Evolutionary conservation across 139 green algal species (phyloP), one percentile per base, ranked within the genome.

Genomic region (Eudorina sp.): DNA sequence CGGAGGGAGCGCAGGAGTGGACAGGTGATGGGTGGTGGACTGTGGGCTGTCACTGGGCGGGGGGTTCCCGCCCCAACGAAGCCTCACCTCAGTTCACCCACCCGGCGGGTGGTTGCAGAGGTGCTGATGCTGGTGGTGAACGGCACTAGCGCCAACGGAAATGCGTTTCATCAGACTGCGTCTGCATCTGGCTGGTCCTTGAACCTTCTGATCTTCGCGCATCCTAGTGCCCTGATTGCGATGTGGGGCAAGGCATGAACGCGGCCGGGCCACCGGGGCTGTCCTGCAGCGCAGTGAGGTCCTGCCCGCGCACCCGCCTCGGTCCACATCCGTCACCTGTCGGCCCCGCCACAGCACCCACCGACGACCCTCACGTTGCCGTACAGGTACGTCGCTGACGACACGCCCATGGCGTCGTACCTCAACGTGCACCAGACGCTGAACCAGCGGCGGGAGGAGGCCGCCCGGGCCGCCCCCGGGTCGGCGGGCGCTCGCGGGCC

Each of bases 351-450:
- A 36, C 64, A 40, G 64, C 64, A 36, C 18, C 29, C 29, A 36
- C 64, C 64, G 64, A 23, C 9, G 25, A 36, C 38, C 11, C 11
- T 27, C n/a, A 23, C 64, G 21, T 34, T 34, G 62, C 34, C 68
- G 29, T 23, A 13, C 94, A 97, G 94, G 25, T 99, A 99, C 84
- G 85, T 92, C 9, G 92, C 94, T 1, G 91, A 94, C 21, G 96
- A 99, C 36, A 98, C 97, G 0, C 96, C 96, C 34, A 98, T 98
- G 93, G 25, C 90, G 2, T 40, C 78, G 4, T 99, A 99, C 90
- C 45, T 96, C 38, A 97, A 98, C 75, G 78, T 94, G 31, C 97
- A 99, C 87, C 90, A 94, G 0, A 80, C 89, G 2, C 86, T 99
- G 36, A 88, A 96, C 43, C 91, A 79, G 92, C 34, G 88, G 92